These are phyloP conservation scores for Globisporangium acanthophoron DNA, from an alignment of 352 stramenopile genomes.

Conservation along the genomic window DNA sequence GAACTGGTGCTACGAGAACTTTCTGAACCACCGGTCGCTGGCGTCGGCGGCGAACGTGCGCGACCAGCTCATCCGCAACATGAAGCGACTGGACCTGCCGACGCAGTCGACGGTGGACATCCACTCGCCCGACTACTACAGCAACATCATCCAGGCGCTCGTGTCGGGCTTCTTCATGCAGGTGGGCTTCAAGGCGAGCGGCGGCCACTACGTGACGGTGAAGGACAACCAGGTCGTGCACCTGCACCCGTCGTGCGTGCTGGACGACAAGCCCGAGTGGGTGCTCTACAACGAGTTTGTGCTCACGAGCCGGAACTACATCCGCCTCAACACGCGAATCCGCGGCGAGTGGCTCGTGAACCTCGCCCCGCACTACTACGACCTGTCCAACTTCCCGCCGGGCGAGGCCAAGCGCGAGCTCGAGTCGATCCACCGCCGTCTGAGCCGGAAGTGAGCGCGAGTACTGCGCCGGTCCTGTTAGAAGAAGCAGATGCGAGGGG, in stretches of 20 bases:
- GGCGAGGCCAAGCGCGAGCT: conserved; percentile 95
- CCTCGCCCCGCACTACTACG: conserved; percentile 97
- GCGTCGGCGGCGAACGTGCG: conserved; percentile 93
- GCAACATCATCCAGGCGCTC: conserved; percentile 91
- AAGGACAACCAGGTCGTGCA: conserved; percentile 99
- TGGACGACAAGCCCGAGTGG: conserved; percentile 97
- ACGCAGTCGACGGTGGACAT: conserved; percentile 77
- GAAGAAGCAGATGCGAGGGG: not conserved
- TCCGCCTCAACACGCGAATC: conserved; percentile 95
- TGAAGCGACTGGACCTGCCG: conserved; percentile 89
- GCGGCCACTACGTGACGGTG: conserved; percentile 96
- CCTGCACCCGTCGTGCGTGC: conserved; percentile 95
- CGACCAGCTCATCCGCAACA: conserved; percentile 96
- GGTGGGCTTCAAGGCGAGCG: conserved; percentile 84
- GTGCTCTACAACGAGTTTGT: conserved; percentile 99
- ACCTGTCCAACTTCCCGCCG: conserved; percentile 96
- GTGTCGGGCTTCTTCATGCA: conserved; percentile 98
- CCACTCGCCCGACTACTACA: conserved; percentile 84
- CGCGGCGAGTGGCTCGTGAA: conserved; percentile 90
- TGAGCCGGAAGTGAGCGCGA: conserved; percentile 17
- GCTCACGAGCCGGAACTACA: conserved; percentile 98
- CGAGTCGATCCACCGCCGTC: conserved; percentile 79
- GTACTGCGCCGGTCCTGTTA: not conserved
- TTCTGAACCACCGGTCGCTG: conserved; percentile 95
- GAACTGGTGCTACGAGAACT: conserved; percentile 98